Evolutionary conservation across 1,284 basidiomycete species (phyloP).

Genomic region (Pseudomicrostroma phylloplanum): DNA sequence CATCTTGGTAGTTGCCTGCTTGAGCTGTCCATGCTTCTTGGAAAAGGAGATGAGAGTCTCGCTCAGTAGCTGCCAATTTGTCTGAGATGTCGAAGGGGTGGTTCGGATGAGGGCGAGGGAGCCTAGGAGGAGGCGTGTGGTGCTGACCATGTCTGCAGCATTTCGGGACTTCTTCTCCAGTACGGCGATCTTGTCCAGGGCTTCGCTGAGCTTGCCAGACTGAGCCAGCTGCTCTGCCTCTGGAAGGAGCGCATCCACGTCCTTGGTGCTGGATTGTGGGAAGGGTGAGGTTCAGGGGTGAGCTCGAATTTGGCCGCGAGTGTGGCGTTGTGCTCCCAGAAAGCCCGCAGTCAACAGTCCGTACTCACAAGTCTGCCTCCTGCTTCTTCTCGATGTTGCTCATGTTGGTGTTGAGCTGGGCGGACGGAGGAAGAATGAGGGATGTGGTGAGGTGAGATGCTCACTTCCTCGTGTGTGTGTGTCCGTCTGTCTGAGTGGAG

Average conservation of each 20-base stretch:
- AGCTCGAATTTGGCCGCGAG: conserved; percentile 3
- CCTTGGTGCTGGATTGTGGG: conserved; percentile 2
- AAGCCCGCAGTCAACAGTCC: conserved; percentile 51
- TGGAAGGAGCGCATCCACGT: conserved; percentile 38
- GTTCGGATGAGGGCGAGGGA: conserved; percentile 54
- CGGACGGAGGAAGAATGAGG: not conserved
- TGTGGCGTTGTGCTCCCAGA: not conserved
- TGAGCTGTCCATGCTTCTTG: conserved; percentile 97
- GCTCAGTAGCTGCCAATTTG: conserved; percentile 32
- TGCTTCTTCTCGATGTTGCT: conserved; percentile 53
- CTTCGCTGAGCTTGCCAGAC: conserved; percentile 71
- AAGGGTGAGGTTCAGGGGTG: not conserved
- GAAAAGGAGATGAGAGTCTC: conserved; percentile 53
- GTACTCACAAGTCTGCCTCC: conserved; percentile 57
- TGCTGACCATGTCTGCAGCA: conserved; percentile 88
- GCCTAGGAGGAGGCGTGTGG: conserved; percentile 73
- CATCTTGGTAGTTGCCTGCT: conserved; percentile 79
- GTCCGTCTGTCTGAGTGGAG: no score
- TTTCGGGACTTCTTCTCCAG: conserved; percentile 96
- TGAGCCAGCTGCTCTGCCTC: conserved; percentile 54
- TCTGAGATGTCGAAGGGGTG: conserved; percentile 22
- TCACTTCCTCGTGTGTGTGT: not conserved
- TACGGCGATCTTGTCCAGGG: conserved; percentile 77
- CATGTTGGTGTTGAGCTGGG: conserved; percentile 6
- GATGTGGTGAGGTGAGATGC: not conserved